Evolutionary conservation across 2,329 filamentous ascomycete species (phyloP), one percentile per base, ranked within the genome.

Genomic region (Aspergillus pseudotamarii): DNA sequence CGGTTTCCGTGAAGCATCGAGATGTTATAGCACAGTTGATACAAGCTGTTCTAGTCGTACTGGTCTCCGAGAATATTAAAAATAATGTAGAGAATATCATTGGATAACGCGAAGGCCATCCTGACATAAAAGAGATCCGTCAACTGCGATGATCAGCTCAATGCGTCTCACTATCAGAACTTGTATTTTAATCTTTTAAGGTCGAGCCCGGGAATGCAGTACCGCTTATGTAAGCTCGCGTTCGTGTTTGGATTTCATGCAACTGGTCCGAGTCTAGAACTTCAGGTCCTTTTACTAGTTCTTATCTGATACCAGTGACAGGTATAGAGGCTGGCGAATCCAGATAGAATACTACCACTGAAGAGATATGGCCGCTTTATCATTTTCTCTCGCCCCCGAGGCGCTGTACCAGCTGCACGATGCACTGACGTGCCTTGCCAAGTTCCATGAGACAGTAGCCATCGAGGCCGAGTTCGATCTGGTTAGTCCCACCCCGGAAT

Each of bases 401-500:
- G 84, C 85, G 3, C 81, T 87, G 50, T 79, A 82, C 10, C 83
- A 81, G 58, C 69, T 90, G 6, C 87, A 89, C 68, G 87, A 89
- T 71, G 77, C 83, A 9, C 80, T 90, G 30, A 78, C 82, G 43
- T 90, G 88, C 70, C 80, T 90, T 1, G 80, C 84, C 59, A 89
- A 88, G 74, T 89, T 89, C 76, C 86, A 84, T 73, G 88, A 90
- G 66, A 82, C 81, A 3, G 85, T 89, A 16, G 85, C 85, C 26
- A 81, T 90, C 60, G 88, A 90, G 75, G 87, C 87, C 41, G 82
- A 84, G 70, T 79, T 80, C 65, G 84, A 87, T 64, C 81, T 83
- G 74, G 87, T 87, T 79, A 73, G 75, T 62, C 21, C 12, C 30
- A n/a, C n/a, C 58, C 32, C 32, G 58, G 50, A 58, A 8, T 4